Evolutionary conservation across 805 yeast species (phyloP).

Genomic region (Wickerhamia fluorescens): DNA sequence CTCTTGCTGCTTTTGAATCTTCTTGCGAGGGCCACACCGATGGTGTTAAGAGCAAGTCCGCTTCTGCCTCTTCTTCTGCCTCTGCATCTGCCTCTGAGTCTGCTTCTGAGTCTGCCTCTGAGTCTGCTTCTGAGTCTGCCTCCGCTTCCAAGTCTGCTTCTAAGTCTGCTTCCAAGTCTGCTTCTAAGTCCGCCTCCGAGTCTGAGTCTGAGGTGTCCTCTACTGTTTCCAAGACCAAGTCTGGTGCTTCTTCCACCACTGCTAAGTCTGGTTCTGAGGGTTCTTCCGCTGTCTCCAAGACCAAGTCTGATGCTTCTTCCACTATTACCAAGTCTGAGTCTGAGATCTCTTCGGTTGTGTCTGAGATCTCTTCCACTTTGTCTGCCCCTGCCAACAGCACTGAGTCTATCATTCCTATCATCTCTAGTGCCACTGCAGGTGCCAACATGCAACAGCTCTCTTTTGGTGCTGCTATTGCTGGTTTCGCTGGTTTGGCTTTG

Average conservation of each 20-base stretch:
- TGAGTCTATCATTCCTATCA: conserved; percentile 3
- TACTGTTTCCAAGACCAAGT: conserved; percentile 4
- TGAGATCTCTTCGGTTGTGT: conserved; percentile 1
- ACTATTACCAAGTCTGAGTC: conserved; percentile 2
- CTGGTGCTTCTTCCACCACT: conserved; percentile 3
- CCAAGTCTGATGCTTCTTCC: conserved; percentile 5
- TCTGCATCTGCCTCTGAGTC: conserved; percentile 16
- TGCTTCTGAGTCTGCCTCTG: conserved; percentile 3
- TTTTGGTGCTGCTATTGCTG: conserved; percentile 19
- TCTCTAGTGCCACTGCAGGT: conserved; percentile 8
- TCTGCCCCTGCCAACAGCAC: conserved; percentile 1
- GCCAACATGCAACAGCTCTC: conserved; percentile 14
- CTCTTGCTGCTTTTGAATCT: conserved; percentile 49
- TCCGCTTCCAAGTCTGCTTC: conserved; percentile 2
- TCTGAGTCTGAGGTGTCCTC: conserved; percentile 5
- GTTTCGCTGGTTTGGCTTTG: conserved; percentile 17
- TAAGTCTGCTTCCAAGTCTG: conserved; percentile 2
- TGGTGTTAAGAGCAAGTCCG: conserved; percentile 16
- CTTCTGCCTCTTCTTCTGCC: conserved; percentile 15
- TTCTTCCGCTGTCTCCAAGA: conserved; percentile 3
- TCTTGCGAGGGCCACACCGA: conserved; percentile 39
- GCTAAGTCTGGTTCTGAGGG: conserved; percentile 4
- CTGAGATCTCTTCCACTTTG: conserved; percentile 1
- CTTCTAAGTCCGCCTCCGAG: conserved; percentile 3
- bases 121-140: conserved; percentile 2